A percentile compares a stretch with the other conserved stretches of the same genome.
Conservation (phyloP, 805 yeast species). For the Wickerhamiella galacta region DNA sequence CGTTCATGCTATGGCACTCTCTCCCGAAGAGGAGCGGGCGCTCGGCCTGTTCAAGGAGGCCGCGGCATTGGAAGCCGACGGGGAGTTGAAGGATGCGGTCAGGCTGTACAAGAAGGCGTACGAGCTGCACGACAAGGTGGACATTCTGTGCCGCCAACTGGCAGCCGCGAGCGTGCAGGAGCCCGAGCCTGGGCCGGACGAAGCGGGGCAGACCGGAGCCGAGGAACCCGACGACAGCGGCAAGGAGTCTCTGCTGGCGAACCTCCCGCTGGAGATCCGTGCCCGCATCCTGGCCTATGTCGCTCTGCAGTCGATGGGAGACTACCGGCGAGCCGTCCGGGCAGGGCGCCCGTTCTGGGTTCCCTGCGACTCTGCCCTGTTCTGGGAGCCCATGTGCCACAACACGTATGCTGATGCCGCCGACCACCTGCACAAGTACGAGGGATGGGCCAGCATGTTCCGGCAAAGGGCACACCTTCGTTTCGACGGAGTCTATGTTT, state of each 20-base stretch:
- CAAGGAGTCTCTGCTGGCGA: neutral
- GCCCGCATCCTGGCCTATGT: conserved; percentile 16
- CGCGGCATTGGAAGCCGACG: neutral
- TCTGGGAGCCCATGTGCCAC: conserved; percentile 17
- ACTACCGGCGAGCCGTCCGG: conserved; percentile 8
- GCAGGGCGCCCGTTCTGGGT: conserved; percentile 11
- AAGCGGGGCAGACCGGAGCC: neutral
- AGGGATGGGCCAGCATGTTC: conserved; percentile 34
- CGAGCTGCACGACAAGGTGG: conserved; percentile 42
- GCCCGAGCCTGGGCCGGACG: neutral
- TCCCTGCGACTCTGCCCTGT: conserved; percentile 11
- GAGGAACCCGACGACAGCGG: conserved; percentile 1
- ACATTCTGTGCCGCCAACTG: conserved; percentile 43
- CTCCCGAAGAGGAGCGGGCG: neutral
- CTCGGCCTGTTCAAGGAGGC: neutral
- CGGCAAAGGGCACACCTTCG: conserved; percentile 58
- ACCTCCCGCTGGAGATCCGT: conserved; percentile 18
- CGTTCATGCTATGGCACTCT: neutral
- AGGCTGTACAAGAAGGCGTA: conserved; percentile 55
- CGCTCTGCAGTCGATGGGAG: conserved; percentile 11
- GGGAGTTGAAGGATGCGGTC: conserved; percentile 40
- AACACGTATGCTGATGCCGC: conserved; percentile 6
- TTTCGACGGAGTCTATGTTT: conserved; percentile 69
- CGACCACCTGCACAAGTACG: conserved; percentile 9
- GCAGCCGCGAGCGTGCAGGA: conserved; percentile 15